These are phyloP conservation scores for Penicillium corylophilum DNA, from an alignment of 2,329 filamentous ascomycete genomes.

Conservation along the genomic window DNA sequence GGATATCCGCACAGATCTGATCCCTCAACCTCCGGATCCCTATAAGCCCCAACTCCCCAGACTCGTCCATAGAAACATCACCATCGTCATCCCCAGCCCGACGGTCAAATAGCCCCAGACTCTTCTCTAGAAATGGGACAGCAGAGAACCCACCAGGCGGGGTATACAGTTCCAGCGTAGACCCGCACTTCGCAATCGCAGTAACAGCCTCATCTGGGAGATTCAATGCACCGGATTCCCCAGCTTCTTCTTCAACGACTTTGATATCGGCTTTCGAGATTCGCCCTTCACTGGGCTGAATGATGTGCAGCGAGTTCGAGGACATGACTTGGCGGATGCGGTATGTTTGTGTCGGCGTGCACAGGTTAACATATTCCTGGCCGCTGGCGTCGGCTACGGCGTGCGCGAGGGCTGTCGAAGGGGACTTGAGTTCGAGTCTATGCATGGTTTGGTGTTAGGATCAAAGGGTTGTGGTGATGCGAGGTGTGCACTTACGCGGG, in stretches of 20 bases:
- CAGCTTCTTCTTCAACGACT: constrained; percentile 23
- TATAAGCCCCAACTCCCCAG: constrained; percentile 25
- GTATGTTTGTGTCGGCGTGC: constrained; percentile 58
- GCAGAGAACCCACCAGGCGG: constrained; percentile 34
- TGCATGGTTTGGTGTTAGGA: not conserved
- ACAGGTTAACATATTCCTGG: constrained; percentile 55
- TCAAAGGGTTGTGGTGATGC: not conserved
- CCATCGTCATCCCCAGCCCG: constrained; percentile 18
- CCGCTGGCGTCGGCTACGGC: constrained; percentile 27
- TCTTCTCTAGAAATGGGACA: constrained; percentile 28
- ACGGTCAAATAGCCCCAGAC: constrained; percentile 32
- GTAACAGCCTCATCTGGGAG: constrained; percentile 36
- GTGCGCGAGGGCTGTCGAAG: constrained; percentile 28
- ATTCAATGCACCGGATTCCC: constrained; percentile 21
- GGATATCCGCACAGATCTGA: constrained; percentile 50
- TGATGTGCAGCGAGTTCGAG: constrained; percentile 61
- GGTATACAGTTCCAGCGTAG: constrained; percentile 46
- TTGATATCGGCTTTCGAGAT: constrained; percentile 30
- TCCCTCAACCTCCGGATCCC: constrained; percentile 35
- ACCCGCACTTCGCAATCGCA: constrained; percentile 46
- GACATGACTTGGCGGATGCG: constrained; percentile 64
- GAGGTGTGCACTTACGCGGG: constrained; percentile 29
- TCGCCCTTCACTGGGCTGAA: constrained; percentile 43
- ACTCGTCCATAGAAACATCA: constrained; percentile 18
- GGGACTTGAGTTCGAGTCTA: constrained; percentile 47